A percentile compares a stretch with the other conserved stretches of the same genome.
Conservation (phyloP, 805 yeast species). For the Yamadazyma ubonensis region DNA sequence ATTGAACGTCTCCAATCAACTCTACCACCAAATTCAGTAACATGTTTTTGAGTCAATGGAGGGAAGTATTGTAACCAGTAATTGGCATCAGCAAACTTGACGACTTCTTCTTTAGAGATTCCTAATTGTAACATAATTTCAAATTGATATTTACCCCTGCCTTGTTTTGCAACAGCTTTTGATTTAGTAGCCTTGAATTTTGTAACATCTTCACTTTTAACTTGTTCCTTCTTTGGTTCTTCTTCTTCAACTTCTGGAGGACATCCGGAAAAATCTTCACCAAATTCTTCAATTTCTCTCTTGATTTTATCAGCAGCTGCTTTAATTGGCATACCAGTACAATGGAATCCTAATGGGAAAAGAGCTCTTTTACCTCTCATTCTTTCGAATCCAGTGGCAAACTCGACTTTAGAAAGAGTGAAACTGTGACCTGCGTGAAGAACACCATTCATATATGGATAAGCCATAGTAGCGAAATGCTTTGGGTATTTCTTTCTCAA, state of each 20-base stretch:
- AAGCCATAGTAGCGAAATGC: conserved; percentile 91
- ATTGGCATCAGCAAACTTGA: conserved; percentile 86
- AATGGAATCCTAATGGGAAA: conserved; percentile 97
- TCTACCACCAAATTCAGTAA: conserved; percentile 81
- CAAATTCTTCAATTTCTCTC: conserved; percentile 91
- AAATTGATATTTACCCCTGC: conserved; percentile 90
- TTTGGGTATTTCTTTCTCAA: conserved; percentile 81
- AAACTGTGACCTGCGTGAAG: conserved; percentile 97
- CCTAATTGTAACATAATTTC: conserved; percentile 97
- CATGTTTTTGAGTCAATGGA: conserved; percentile 78
- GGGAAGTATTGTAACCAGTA: conserved; percentile 94
- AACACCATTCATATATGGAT: conserved; percentile 98
- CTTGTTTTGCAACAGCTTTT: conserved; percentile 91
- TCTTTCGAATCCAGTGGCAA: conserved; percentile 89
- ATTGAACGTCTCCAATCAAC: conserved; percentile 98
- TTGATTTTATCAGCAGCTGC: conserved; percentile 94
- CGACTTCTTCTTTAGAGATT: conserved; percentile 76
- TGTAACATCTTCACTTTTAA: conserved; percentile 70
- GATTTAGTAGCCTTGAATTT: conserved; percentile 91
- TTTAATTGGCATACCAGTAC: conserved; percentile 98
- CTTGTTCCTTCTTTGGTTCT: conserved; percentile 29
- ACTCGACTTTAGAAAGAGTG: conserved; percentile 92
- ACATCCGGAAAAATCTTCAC: conserved; percentile 68
- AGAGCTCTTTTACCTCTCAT: conserved; percentile 90
- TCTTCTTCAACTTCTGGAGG: conserved; percentile 66